These are phyloP conservation scores for Penicillium rolfsii DNA, from an alignment of 2,329 filamentous ascomycete genomes.

Conservation along the genomic window DNA sequence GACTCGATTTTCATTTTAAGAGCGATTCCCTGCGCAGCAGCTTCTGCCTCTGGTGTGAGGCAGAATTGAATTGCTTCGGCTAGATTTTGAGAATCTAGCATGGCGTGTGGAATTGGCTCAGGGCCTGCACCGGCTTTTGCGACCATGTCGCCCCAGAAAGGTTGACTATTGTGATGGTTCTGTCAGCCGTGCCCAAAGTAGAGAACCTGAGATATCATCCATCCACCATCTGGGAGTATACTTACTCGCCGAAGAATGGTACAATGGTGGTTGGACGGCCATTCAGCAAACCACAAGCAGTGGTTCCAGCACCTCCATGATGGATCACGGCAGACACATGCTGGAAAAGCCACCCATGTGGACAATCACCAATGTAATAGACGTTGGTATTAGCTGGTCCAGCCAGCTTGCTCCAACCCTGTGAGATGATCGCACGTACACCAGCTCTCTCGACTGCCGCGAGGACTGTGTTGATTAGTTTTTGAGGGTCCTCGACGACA, in stretches of 20 bases:
- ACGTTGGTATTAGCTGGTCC: slow-evolving; percentile 43
- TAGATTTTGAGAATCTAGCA: slow-evolving; percentile 50
- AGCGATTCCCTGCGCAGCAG: slow-evolving; percentile 43
- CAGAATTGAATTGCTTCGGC: slow-evolving; percentile 52
- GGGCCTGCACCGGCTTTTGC: slow-evolving; percentile 55
- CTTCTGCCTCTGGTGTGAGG: slow-evolving; percentile 43
- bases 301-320: slow-evolving; percentile 64
- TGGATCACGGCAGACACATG: slow-evolving; percentile 60
- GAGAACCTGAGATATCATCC: not conserved
- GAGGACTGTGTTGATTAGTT: slow-evolving; percentile 51
- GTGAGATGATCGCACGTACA: slow-evolving; percentile 57
- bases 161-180: slow-evolving; percentile 40
- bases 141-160: slow-evolving; percentile 60
- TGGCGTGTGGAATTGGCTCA: slow-evolving; percentile 51
- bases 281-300: slow-evolving; percentile 57
- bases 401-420: slow-evolving; percentile 57
- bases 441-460: slow-evolving; percentile 53
- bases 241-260: slow-evolving; percentile 60
- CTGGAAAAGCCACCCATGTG: slow-evolving; percentile 63
- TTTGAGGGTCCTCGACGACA: slow-evolving; percentile 55
- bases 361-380: slow-evolving; percentile 58
- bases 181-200: not conserved
- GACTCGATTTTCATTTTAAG: slow-evolving; percentile 48
- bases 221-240: not conserved
- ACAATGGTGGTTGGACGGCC: slow-evolving; percentile 59